Conservation (phyloP, 805 yeast species). For the Nematodospora valgi region DNA sequence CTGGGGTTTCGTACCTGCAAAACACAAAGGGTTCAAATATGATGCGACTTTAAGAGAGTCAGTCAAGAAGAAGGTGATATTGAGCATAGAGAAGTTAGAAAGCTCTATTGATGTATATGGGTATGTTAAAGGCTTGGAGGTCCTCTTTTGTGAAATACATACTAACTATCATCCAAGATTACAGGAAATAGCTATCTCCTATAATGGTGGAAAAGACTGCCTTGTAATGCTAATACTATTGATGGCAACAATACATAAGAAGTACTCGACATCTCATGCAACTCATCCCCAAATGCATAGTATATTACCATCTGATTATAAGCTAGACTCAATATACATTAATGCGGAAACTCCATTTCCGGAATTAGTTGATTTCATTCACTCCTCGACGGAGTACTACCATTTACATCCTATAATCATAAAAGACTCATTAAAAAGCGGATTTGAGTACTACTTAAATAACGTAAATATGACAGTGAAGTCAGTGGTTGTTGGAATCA, state of each 20-base stretch:
- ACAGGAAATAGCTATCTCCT: constrained; percentile 71
- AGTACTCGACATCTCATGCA: constrained; percentile 10
- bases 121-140: constrained; percentile 17
- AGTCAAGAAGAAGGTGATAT: constrained; percentile 26
- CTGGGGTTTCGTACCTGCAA: constrained; percentile 18
- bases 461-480: constrained; percentile 48
- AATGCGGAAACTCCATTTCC: constrained; percentile 71
- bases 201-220: constrained; percentile 97
- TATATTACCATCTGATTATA: constrained; percentile 24
- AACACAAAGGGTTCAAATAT: constrained; percentile 18
- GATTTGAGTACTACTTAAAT: constrained; percentile 61
- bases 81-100: constrained; percentile 26
- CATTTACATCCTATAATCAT: constrained; percentile 46
- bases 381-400: constrained; percentile 50
- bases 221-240: constrained; percentile 79
- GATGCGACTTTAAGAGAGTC: constrained; percentile 17
- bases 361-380: constrained; percentile 66
- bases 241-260: constrained; percentile 49
- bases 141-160: constrained; percentile 11
- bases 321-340: constrained; percentile 66
- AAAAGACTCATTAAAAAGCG: constrained; percentile 56
- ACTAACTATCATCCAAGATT: constrained; percentile 20
- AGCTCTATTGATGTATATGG: constrained; percentile 27
- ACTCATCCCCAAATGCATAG: constrained; percentile 10
- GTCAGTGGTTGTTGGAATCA: constrained; percentile 82